Base-by-base conservation (phyloP, 768 basidiomycete species). In the Phaeotremella fagi region DNA sequence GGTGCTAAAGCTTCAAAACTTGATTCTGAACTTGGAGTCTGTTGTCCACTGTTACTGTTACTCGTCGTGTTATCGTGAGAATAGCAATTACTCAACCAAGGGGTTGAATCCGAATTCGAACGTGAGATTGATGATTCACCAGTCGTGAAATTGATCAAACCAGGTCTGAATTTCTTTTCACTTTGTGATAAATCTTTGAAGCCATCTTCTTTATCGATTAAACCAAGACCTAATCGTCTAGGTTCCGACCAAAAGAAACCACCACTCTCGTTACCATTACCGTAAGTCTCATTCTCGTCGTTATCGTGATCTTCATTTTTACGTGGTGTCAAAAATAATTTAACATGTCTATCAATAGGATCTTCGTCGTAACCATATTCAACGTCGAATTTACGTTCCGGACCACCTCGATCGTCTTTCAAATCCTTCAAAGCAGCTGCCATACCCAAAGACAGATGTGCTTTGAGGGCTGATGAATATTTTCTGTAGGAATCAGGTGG, bases 261-360 rank as follows among this genome's bases (percentile, higher is more conserved):
- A 33, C 25, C 11, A 41, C 47, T 37, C 23, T 47, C 45, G n/a
- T 18, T 18, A 1, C 22, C 25, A 14, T 20, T 38, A 15, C 24
- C 18, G 1, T 12, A 15, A 29, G 15, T 28, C 38, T 16, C 31
- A 7, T 41, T 20, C 38, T 41, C 20, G 7, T 22, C 38, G 38
- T 41, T 20, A 12, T 22, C 38, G 22, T 6, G 12, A 6, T 22
- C 38, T 41, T 12, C 38, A 23, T 24, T 29, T 29, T 44, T 50
- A 11, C 50, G n/a, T 3, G 60, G 63, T 14, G 60, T 59, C 4
- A 61, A 47, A 18, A 53, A 48, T 23, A 61, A 45, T 36, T 38
- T 50, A 22, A 63, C 61, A 46, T 63, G 61, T 12, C 55, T 16
- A 7, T 63, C 64, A 18, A 66, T 63, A 16, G 64, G 64, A 51